A percentile compares a stretch with the other conserved stretches of the same genome.
These are phyloP conservation scores for Triticum urartu DNA, from an alignment of 176 grass and related monocot genomes.

Conservation along the genomic window DNA sequence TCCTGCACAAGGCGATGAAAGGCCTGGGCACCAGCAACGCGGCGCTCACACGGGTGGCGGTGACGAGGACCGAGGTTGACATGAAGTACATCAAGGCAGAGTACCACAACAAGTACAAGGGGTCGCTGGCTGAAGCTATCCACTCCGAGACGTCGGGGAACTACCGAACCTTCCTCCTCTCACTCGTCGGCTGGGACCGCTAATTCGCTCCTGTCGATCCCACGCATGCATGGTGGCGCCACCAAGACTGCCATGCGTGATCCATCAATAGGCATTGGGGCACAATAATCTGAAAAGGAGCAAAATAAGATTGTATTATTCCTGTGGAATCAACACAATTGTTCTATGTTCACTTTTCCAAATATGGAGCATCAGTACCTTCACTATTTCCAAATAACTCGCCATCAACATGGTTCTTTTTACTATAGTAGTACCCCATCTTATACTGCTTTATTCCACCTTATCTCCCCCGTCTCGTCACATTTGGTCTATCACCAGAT, in stretches of 20 bases:
- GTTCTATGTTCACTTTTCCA: background rate
- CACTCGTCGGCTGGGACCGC: constrained; percentile 55
- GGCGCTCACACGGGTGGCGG: constrained; percentile 55
- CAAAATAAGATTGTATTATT: background rate
- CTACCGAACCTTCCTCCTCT: constrained; percentile 89
- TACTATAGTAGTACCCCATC: background rate
- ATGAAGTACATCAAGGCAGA: constrained; percentile 89
- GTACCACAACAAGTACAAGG: constrained; percentile 66
- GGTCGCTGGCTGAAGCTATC: constrained; percentile 59
- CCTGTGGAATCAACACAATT: background rate
- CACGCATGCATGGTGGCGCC: background rate
- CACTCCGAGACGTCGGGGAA: constrained; percentile 77
- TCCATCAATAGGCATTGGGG: background rate
- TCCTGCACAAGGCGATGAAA: constrained; percentile 75
- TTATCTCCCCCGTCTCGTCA: background rate
- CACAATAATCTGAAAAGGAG: background rate
- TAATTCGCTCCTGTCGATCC: background rate
- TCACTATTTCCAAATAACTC: background rate
- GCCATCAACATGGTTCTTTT: background rate
- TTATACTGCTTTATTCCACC: constrained; percentile 6
- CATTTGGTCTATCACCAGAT: background rate
- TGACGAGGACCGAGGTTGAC: constrained; percentile 75
- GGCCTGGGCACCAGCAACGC: constrained; percentile 77
- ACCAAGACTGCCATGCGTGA: background rate
- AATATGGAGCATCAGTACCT: constrained; percentile 29